These are phyloP conservation scores for Juglanconis juglandina DNA, from an alignment of 2,329 filamentous ascomycete species.

Conservation along the genomic window DNA sequence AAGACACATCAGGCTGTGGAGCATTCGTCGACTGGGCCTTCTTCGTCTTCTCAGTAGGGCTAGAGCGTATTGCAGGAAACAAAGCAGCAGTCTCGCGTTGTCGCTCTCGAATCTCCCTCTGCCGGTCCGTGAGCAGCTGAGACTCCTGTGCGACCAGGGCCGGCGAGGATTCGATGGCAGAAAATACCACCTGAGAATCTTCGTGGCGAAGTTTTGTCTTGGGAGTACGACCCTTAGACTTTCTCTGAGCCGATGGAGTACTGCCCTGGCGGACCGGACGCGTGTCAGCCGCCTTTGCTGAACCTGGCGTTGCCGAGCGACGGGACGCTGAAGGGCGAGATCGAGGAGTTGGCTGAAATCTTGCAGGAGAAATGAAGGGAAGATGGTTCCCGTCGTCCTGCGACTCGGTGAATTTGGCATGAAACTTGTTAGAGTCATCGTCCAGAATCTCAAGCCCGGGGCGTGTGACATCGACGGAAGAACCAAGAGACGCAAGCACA, in stretches of 20 bases:
- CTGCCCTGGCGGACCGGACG: conserved; percentile 23
- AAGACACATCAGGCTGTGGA: background rate
- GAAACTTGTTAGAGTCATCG: conserved; percentile 37
- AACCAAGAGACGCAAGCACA: conserved; percentile 59
- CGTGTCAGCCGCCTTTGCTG: conserved; percentile 31
- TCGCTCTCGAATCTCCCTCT: conserved; percentile 72
- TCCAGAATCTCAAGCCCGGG: conserved; percentile 40
- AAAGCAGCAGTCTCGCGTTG: conserved; percentile 65
- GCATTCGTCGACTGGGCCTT: background rate
- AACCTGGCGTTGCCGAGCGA: conserved; percentile 30
- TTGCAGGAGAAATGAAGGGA: conserved; percentile 27
- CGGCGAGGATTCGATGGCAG: conserved; percentile 61
- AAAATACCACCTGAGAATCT: conserved; percentile 78
- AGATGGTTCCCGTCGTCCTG: conserved; percentile 41
- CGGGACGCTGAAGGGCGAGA: conserved; percentile 22
- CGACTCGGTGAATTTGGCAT: conserved; percentile 43
- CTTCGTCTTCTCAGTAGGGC: conserved; percentile 29
- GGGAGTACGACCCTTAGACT: conserved; percentile 27
- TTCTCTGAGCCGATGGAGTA: conserved; percentile 26
- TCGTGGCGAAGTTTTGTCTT: conserved; percentile 67
- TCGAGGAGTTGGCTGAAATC: conserved; percentile 21
- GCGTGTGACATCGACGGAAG: conserved; percentile 45
- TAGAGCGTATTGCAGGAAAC: conserved; percentile 66
- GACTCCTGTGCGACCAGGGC: conserved; percentile 55
- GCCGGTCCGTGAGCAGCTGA: conserved; percentile 73